Base-by-base conservation (phyloP, 2,329 filamentous ascomycete species). In the Pseudocercospora eumusae region DNA sequence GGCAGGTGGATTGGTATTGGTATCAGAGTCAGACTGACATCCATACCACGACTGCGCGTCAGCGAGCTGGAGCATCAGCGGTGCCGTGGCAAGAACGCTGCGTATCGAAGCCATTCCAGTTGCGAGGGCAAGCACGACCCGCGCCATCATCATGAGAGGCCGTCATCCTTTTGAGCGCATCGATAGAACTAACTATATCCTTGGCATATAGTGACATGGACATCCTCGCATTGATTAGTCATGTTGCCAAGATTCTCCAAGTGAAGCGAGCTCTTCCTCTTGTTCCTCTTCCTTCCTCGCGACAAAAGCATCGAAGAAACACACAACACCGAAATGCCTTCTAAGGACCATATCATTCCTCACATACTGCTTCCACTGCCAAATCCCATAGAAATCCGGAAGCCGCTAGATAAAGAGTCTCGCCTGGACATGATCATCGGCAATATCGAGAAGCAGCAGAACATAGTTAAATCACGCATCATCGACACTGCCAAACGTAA, bases 371-470 rank as follows among this genome's bases (percentile, higher is more conserved):
- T 64, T 1, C 65, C 66, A 2, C 33, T 69, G 7, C 67, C 67
- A 0, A 61, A 55, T 28, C 47, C 66, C 15, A 59, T 64, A 18
- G 33, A 61, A 20, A 36, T 64, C 28, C 68, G 60, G 21, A 63
- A 49, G 31, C 57, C 54, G 11, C 47, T 42, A 11, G 62, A 47
- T 23, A 61, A 60, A 57, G 65, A 68, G 55, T 61, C 68, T 20
- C 58, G 60, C 6, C 60, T 70, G 27, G 60, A 64, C 20, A 60
- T 59, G 56, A 70, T 70, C 54, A 66, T 70, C 28, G 28, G 63
- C 15, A 71, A 71, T 36, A 58, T 71, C 21, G 68, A 70, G 6
- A 59, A 61, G 10, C 61, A 68, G 18, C 65, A 71, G 5, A 61
- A 67, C 40, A 45, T 25, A 7, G 53, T 58, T 3, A 58, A 58